Evolutionary conservation across 176 grass and related monocot species (phyloP).

Genomic region (Ensete ventricosum): DNA sequence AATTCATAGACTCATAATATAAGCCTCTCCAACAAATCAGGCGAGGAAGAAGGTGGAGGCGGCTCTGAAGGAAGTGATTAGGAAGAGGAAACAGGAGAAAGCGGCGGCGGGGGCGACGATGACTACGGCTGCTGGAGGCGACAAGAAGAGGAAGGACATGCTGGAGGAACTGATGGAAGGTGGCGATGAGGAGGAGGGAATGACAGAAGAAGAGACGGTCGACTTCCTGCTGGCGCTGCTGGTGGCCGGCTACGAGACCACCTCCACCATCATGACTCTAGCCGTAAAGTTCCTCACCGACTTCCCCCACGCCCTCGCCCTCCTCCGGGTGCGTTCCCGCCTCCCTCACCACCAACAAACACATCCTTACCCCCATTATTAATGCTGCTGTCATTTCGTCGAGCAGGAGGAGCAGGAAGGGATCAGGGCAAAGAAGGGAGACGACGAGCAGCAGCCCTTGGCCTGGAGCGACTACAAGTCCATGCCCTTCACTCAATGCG

Average conservation of each 20-base stretch:
- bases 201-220: constrained; percentile 86
- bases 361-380: neutral
- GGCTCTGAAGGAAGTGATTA: constrained; percentile 72
- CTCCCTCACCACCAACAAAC: neutral
- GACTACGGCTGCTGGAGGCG: constrained; percentile 1
- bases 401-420: constrained; percentile 78
- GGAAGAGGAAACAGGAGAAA: constrained; percentile 54
- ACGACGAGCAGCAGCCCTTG: constrained; percentile 32
- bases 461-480: constrained; percentile 94
- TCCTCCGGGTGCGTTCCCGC: constrained; percentile 43
- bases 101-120: neutral
- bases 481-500: constrained; percentile 95
- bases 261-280: constrained; percentile 80
- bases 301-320: constrained; percentile 45
- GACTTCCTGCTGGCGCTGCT: constrained; percentile 86
- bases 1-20: neutral
- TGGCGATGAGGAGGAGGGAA: constrained; percentile 50
- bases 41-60: constrained; percentile 86
- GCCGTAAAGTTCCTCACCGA: constrained; percentile 92
- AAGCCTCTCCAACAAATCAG: constrained; percentile 20
- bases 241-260: constrained; percentile 88
- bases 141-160: constrained; percentile 58
- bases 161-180: constrained; percentile 71
- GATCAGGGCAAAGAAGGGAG: constrained; percentile 46
- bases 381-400: constrained; percentile 5